These are phyloP conservation scores for Erodium chrysanthum DNA, from an alignment of 441 rosid species.

Conservation along the genomic window DNA sequence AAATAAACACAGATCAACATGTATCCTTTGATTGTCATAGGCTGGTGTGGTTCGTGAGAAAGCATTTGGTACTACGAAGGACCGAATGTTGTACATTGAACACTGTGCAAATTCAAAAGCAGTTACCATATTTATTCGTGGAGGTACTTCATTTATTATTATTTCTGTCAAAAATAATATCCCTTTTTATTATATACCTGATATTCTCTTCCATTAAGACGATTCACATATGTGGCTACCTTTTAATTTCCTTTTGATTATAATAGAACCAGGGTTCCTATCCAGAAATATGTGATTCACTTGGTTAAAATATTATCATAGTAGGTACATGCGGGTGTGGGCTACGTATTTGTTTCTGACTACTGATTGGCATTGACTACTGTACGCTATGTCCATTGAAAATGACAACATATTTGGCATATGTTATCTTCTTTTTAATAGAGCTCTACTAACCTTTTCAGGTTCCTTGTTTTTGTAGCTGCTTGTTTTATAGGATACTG, in stretches of 20 bases:
- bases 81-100: constrained; percentile 84
- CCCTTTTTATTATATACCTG: background rate
- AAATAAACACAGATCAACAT: background rate
- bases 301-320: background rate
- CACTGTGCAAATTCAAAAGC: constrained; percentile 97
- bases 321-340: background rate
- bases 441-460: background rate
- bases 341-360: background rate
- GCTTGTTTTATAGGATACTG: background rate
- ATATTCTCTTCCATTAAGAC: background rate
- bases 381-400: background rate
- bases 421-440: background rate
- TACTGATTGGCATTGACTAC: background rate
- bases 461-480: background rate
- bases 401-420: background rate
- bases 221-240: background rate
- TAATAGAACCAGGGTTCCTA: background rate
- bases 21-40: constrained; percentile 26
- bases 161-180: background rate
- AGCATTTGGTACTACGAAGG: constrained; percentile 97
- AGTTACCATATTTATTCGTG: constrained; percentile 89
- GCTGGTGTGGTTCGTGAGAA: constrained; percentile 94
- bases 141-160: constrained; percentile 45
- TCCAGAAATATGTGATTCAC: background rate
- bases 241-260: background rate